Base-by-base conservation (phyloP, 208 protist species). In the Herpetomonas tarakana region DNA sequence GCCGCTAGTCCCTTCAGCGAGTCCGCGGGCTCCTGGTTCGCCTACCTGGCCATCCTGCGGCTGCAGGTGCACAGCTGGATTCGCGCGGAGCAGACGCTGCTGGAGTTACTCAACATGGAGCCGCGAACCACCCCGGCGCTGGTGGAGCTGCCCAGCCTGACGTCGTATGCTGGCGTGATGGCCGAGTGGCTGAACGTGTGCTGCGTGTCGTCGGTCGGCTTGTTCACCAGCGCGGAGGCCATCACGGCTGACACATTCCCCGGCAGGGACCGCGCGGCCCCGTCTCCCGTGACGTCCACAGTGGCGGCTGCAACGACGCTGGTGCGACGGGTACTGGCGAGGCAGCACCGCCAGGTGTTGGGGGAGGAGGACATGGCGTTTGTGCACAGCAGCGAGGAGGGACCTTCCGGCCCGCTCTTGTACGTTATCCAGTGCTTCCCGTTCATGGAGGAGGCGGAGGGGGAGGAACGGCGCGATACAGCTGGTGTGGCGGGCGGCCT, bases 361-460 rank as follows among this genome's bases (percentile, higher is more conserved):
- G 55, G 66, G 0, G 75, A 83, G 18, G 74, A 83, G 24, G 66
- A 69, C 39, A 55, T 84, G 14, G 73, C 68, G 7, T 91, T 81
- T 63, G 12, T 91, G 50, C 58, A 60, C 6, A 12, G 38, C 16
- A 14, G 35, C 4, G 11, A 14, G n/a, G 19, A 28, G 22, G 4
- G 41, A 41, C 29, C 44, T 31, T 38, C 38, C 31, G 51, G 21
- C 26, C 62, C 12, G n/a, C 52, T 39, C 19, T 46, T 72, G n/a
- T 79, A 81, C 22, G 28, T 91, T 21, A 62, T 91, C 57, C 88
- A 91, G 65, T 81, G 86, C 41, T 88, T 94, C 46, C 70, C 74
- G 4, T 53, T 85, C 19, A 54, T 80, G 25, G 65, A 82, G 2
- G 49, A 22, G 9, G 35, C 58, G 26, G 55, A 64, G 26, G 35